phyloP scores from a whole-genome alignment of 495 filamentous ascomycete genomes.

The Aspergillus indologenus region DNA sequence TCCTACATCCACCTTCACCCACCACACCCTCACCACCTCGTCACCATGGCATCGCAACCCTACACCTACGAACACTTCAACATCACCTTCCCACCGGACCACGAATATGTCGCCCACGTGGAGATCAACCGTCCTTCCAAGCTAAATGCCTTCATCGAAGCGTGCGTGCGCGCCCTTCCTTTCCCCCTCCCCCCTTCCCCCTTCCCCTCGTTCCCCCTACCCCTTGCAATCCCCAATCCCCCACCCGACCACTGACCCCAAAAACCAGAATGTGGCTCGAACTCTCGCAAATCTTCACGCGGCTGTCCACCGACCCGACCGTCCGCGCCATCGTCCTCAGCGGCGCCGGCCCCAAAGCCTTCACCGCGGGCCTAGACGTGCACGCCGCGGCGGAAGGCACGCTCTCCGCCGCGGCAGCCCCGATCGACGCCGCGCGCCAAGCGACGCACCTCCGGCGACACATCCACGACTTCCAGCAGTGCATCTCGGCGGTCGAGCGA shows the following conservation, averaged over 20 bases:
- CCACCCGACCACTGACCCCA: neutral
- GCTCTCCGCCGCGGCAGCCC: slow-evolving; percentile 9
- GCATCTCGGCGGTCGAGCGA: slow-evolving; percentile 70
- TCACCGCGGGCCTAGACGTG: slow-evolving; percentile 80
- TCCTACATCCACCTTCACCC: neutral
- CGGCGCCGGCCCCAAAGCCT: slow-evolving; percentile 78
- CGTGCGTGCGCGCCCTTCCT: slow-evolving; percentile 48
- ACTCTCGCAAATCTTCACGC: slow-evolving; percentile 66
- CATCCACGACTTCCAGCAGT: slow-evolving; percentile 74
- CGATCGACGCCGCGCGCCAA: slow-evolving; percentile 63
- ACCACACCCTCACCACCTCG: too few relatives aligned
- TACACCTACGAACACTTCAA: slow-evolving; percentile 68
- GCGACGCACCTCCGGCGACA: slow-evolving; percentile 62
- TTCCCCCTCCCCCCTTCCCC: neutral
- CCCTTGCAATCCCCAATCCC: too few relatives aligned
- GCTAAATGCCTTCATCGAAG: slow-evolving; percentile 84
- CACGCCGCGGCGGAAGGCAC: slow-evolving; percentile 52
- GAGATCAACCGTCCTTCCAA: slow-evolving; percentile 90
- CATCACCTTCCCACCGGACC: slow-evolving; percentile 60
- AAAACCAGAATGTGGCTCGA: slow-evolving; percentile 78
- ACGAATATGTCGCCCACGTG: slow-evolving; percentile 74
- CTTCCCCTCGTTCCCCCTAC: too few relatives aligned
- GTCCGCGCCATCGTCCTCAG: slow-evolving; percentile 80
- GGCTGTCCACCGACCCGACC: slow-evolving; percentile 67
- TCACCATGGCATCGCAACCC: slow-evolving; percentile 19